Conservation (phyloP, 495 filamentous ascomycete species). For the Rostrohypoxylon terebratum region DNA sequence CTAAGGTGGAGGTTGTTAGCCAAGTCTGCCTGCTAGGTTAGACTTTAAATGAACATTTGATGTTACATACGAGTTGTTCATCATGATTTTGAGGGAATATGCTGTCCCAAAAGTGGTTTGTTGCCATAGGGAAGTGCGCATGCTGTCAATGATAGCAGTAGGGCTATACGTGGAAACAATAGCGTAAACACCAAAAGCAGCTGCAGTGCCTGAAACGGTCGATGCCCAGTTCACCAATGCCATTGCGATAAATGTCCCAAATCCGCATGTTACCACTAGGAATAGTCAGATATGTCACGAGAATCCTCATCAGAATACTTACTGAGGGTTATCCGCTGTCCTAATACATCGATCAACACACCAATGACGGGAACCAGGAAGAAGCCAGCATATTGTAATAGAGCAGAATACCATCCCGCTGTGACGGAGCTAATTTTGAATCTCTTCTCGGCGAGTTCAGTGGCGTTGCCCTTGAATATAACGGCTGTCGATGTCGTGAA, state of each 20-base stretch:
- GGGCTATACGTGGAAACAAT: background rate
- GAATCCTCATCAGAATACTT: background rate
- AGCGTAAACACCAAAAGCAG: background rate
- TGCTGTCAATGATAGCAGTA: background rate
- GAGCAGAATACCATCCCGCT: background rate
- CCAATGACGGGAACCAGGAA: background rate
- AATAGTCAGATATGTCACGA: background rate
- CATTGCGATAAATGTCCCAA: background rate
- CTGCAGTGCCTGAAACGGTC: background rate
- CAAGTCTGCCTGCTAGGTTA: background rate
- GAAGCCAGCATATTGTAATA: background rate
- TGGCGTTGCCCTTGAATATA: background rate
- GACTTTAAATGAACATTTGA: background rate
- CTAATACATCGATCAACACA: background rate
- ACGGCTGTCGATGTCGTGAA: background rate
- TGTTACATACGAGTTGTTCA: background rate
- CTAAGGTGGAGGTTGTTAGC: background rate
- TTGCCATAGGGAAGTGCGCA: background rate
- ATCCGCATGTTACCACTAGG: background rate
- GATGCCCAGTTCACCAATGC: background rate
- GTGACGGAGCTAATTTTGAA: background rate
- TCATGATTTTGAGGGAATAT: background rate
- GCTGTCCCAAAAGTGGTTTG: background rate
- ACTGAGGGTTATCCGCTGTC: conserved; percentile 3
- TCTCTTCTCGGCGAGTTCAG: background rate